Percentiles rank a stretch among this genome's conserved stretches.
phyloP scores from a whole-genome alignment of 768 basidiomycete species.

The Auriscalpium orientale region DNA sequence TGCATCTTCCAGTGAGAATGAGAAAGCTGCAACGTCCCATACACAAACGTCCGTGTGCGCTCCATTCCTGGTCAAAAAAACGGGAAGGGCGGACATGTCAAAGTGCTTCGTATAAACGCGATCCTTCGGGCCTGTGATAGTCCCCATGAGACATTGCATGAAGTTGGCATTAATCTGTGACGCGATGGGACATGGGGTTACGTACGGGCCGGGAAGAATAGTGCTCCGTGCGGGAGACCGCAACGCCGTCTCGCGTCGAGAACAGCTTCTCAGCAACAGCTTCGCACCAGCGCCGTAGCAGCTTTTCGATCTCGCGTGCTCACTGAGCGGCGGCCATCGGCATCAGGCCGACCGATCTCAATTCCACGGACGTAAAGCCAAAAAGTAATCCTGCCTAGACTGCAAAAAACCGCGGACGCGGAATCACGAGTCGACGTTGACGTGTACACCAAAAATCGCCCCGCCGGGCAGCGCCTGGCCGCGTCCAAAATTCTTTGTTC shows the following conservation, averaged over 20 bases:
- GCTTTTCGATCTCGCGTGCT: conserved; percentile 30
- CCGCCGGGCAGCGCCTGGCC: conserved; percentile 25
- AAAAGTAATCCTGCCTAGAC: conserved; percentile 20
- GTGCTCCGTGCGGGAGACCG: conserved; percentile 38
- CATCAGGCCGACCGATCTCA: conserved; percentile 32
- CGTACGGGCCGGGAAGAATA: conserved; percentile 28
- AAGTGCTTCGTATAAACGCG: conserved; percentile 24
- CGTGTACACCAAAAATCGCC: conserved; percentile 38
- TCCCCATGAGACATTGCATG: conserved; percentile 14
- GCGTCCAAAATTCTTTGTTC: conserved; percentile 39
- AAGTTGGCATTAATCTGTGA: neutral
- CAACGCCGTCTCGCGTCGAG: conserved; percentile 42
- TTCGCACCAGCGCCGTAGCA: conserved; percentile 54
- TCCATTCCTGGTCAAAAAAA: conserved; percentile 27
- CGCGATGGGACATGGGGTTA: neutral
- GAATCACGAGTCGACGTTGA: conserved; percentile 37
- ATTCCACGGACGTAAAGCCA: conserved; percentile 5
- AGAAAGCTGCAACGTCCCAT: conserved; percentile 31
- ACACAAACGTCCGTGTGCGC: conserved; percentile 25
- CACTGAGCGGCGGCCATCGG: conserved; percentile 40
- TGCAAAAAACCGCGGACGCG: conserved; percentile 29
- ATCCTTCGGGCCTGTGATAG: conserved; percentile 29
- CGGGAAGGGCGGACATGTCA: conserved; percentile 25
- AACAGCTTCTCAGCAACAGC: conserved; percentile 45
- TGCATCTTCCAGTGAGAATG: conserved; percentile 27